These are phyloP conservation scores for Phlebopus sp. DNA, from an alignment of 1,284 basidiomycete genomes.

Conservation along the genomic window DNA sequence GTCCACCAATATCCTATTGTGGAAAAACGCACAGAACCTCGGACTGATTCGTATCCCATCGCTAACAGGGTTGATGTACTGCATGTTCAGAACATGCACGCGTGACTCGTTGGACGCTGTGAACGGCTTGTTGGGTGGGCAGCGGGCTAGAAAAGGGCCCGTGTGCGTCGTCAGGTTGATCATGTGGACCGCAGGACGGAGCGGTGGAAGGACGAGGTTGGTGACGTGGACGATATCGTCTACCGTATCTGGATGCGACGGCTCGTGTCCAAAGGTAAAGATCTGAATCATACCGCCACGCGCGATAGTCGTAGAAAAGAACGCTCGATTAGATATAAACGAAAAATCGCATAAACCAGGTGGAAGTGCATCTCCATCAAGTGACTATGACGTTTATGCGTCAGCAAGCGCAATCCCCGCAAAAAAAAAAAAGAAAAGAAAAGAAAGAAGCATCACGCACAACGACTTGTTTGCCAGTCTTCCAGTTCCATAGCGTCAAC, in stretches of 20 bases:
- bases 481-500: conserved; percentile 57
- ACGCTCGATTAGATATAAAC: conserved; percentile 45
- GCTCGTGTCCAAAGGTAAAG: conserved; percentile 33
- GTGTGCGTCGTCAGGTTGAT: conserved; percentile 29
- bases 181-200: conserved; percentile 16
- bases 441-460: too few relatives aligned
- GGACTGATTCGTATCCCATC: conserved; percentile 13
- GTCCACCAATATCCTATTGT: conserved; percentile 34
- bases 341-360: conserved; percentile 41
- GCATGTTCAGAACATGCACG: conserved; percentile 44
- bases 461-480: conserved; percentile 40
- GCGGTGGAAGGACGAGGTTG: conserved; percentile 34
- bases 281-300: conserved; percentile 39
- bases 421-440: too few relatives aligned
- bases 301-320: conserved; percentile 38
- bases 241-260: background rate
- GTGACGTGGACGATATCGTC: conserved; percentile 24
- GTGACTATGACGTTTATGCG: conserved; percentile 11
- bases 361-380: conserved; percentile 20
- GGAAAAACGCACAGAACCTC: conserved; percentile 35
- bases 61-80: conserved; percentile 23
- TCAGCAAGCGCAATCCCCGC: background rate
- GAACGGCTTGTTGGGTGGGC: conserved; percentile 35
- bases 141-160: conserved; percentile 37
- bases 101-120: conserved; percentile 36